Base-by-base conservation (phyloP, 2,329 filamentous ascomycete genomes). In the Orbilia oligospora region DNA sequence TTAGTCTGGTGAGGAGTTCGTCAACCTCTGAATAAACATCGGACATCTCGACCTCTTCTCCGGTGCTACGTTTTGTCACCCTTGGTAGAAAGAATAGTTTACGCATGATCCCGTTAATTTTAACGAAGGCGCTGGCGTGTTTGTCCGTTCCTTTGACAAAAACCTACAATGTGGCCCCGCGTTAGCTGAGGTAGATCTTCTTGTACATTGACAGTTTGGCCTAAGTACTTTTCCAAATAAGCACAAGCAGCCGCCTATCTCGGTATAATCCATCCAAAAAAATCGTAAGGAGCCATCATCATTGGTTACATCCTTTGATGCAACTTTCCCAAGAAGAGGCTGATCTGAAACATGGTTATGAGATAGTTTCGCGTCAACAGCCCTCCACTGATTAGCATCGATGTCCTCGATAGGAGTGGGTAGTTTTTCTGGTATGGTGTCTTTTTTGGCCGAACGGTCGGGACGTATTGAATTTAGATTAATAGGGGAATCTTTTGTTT, bases 201-300 rank as follows among this genome's bases (percentile, higher is more conserved):
- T 12, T 24, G 36, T 1, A 3, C 38, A 18, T 46, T 20, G 22
- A n/a, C 9, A 3, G 4, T 10, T 24, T 41, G n/a, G 68, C 27
- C 5, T 68, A n/a, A n/a, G n/a, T n/a, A 72, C 95, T 83, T 99
- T 99, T 80, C 96, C 96, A 83, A 99, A 98, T 10, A 99, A 88
- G 84, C 94, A 98, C 9, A 99, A 87, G 81, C 91, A 96, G 76
- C 95, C 95, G 82, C 94, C 94, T 83, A 97, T 87, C 83, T 99
- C 96, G 0, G 92, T 93, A 83, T 97, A 99, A 84, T 99, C 96
- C 6, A 93, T 92, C 96, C 96, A 99, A 86, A 97, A 99, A 86
- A 99, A 93, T 81, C 91, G 91, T 33, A 99, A 87, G 81, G 92
- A 97, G 41, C 95, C 96, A 83, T 99, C 94, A 80, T 93, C 90